Conservation (phyloP, 192 early-diverging fungal genomes). For the Nowakowskiella sp. region DNA sequence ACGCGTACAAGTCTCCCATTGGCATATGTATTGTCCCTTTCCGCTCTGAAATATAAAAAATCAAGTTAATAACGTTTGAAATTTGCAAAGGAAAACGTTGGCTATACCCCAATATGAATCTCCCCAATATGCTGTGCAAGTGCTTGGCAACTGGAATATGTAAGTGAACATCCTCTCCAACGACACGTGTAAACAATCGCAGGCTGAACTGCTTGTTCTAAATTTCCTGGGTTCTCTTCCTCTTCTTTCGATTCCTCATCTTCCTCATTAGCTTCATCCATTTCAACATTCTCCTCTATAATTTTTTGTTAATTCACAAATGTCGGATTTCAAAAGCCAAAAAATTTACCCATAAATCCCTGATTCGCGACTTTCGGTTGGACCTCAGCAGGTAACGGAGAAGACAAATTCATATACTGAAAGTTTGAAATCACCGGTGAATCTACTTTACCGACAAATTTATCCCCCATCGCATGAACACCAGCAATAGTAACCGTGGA, state of each 20-base stretch:
- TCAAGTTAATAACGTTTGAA: not conserved
- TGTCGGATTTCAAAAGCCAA: too few relatives aligned
- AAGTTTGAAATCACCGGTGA: too few relatives aligned
- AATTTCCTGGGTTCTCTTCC: too few relatives aligned
- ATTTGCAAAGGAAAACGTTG: not conserved
- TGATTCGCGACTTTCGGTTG: too few relatives aligned
- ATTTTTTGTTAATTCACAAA: too few relatives aligned
- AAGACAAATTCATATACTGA: too few relatives aligned
- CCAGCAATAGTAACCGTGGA: too few relatives aligned
- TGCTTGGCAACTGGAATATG: slow-evolving; percentile 4
- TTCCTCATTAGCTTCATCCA: slow-evolving; percentile 14
- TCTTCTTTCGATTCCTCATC: slow-evolving; percentile 13
- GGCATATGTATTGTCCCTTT: slow-evolving; percentile 26
- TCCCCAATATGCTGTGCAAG: slow-evolving; percentile 18
- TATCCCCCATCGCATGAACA: too few relatives aligned
- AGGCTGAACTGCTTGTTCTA: too few relatives aligned
- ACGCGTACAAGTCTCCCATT: slow-evolving; percentile 26
- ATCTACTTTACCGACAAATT: too few relatives aligned
- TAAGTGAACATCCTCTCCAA: slow-evolving; percentile 10
- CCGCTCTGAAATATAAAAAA: slow-evolving; percentile 11
- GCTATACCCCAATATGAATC: slow-evolving; percentile 17
- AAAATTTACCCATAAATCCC: too few relatives aligned
- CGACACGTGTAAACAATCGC: not conserved
- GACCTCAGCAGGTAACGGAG: too few relatives aligned
- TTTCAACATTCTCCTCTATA: slow-evolving; percentile 14